Conservation (phyloP, 2,329 filamentous ascomycete species). For the Elsinoe perseae region DNA sequence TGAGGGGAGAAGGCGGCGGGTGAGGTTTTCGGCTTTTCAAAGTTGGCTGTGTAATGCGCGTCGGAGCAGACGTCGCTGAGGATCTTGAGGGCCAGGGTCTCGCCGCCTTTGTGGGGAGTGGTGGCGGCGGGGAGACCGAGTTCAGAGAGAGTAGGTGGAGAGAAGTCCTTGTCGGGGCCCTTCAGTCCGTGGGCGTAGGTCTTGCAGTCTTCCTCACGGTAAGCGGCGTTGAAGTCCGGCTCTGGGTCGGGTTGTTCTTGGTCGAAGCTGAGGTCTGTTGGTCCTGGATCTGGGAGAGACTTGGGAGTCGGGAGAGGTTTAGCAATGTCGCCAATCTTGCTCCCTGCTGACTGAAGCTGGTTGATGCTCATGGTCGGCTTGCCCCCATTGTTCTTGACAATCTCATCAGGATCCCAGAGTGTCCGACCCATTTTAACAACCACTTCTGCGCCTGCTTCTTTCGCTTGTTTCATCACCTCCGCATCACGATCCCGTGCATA, state of each 20-base stretch:
- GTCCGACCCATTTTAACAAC: conserved; percentile 59
- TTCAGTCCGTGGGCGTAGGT: conserved; percentile 52
- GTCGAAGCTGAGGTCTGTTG: conserved; percentile 51
- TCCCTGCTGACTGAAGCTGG: conserved; percentile 55
- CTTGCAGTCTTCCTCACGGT: conserved; percentile 48
- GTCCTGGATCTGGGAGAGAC: conserved; percentile 56
- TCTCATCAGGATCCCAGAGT: conserved; percentile 63
- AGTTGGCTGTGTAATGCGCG: conserved; percentile 61
- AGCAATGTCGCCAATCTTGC: conserved; percentile 55
- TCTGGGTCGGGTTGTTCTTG: conserved; percentile 44
- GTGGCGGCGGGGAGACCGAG: conserved; percentile 59
- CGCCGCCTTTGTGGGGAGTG: conserved; percentile 63
- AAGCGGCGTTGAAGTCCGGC: conserved; percentile 54
- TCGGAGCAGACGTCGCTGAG: conserved; percentile 55
- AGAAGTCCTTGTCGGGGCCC: conserved; percentile 61
- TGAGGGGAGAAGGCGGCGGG: conserved; percentile 66
- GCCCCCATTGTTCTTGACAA: conserved; percentile 57
- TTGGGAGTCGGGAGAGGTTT: conserved; percentile 54
- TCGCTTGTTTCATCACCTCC: conserved; percentile 51
- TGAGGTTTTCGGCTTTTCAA: conserved; percentile 67
- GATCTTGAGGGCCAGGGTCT: conserved; percentile 52
- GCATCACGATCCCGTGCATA: conserved; percentile 61
- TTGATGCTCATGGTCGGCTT: conserved; percentile 68
- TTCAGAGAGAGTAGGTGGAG: conserved; percentile 62
- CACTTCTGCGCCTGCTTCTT: conserved; percentile 59